A percentile compares a stretch with the other conserved stretches of the same genome.
Evolutionary conservation across 2,329 filamentous ascomycete species (phyloP).

Genomic region (Dothideomycetes sp.): DNA sequence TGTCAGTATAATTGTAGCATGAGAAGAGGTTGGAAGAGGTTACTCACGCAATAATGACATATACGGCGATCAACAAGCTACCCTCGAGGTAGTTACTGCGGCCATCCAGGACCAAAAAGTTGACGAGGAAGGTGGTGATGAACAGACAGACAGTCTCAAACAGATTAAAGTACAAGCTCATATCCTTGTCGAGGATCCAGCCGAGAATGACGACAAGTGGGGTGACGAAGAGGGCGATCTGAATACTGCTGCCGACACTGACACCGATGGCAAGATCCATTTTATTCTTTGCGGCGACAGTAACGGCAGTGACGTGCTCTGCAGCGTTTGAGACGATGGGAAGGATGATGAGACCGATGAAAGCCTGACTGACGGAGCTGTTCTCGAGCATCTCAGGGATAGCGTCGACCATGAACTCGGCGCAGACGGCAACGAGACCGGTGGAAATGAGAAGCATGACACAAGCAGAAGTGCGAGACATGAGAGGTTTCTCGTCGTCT

Average conservation of each 20-base stretch:
- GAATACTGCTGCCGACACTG: constrained; percentile 69
- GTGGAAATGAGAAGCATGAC: constrained; percentile 45
- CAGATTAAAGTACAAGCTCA: constrained; percentile 52
- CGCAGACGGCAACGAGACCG: constrained; percentile 48
- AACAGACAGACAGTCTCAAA: constrained; percentile 63
- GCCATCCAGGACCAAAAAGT: constrained; percentile 75
- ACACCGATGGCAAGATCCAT: constrained; percentile 77
- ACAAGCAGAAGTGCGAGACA: constrained; percentile 47
- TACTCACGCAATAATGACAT: constrained; percentile 60
- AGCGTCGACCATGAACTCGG: constrained; percentile 64
- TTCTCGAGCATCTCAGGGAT: constrained; percentile 56
- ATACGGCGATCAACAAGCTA: constrained; percentile 62
- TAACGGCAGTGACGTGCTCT: constrained; percentile 72
- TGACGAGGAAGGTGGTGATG: constrained; percentile 72
- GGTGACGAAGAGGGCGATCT: constrained; percentile 69
- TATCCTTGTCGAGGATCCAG: constrained; percentile 64
- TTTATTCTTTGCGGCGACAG: constrained; percentile 72
- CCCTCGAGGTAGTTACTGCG: constrained; percentile 77
- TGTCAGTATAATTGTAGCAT: constrained; percentile 1
- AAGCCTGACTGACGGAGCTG: constrained; percentile 55
- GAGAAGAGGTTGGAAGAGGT: background rate
- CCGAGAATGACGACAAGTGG: constrained; percentile 67
- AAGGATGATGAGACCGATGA: constrained; percentile 69
- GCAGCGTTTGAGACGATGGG: constrained; percentile 78
- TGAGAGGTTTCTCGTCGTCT: constrained; percentile 26